Base-by-base conservation (phyloP, 768 basidiomycete genomes). In the Polyporus arcularius region DNA sequence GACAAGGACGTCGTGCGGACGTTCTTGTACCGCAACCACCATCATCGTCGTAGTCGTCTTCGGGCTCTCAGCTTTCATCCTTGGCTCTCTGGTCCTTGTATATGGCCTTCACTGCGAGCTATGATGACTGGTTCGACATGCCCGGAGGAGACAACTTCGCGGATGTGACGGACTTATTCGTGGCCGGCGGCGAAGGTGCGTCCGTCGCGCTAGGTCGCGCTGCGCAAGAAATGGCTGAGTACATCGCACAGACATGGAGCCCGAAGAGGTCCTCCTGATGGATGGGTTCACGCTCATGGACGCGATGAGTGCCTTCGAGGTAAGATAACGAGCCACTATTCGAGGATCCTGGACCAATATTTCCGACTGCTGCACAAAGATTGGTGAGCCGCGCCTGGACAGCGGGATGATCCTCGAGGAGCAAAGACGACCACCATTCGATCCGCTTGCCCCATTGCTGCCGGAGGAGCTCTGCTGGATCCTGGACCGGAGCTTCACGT, bases 281-380 rank as follows among this genome's bases (percentile, higher is more conserved):
- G 82, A 86, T 0, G 84, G 82, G 32, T 89, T 93, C 65, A 83
- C 85, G 16, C 78, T 96, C 49, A 82, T 88, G 62, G 95, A 98
- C 62, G 88, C 93, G n/a, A 96, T 98, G 94, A 90, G 90, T 66
- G 91, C 93, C 14, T 86, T 97, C 56, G 90, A 95, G 83, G 92
- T 90, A 70, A 60, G 79, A 67, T 55, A 26, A 21, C 2, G 12
- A 14, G 7, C 1, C 52, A 31, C 58, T 58, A 45, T 50, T 56
- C 41, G 47, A 30, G 50, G 55, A 56, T 62, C 66, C 53, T 64
- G 62, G 62, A 8, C n/a, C 52, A 42, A 51, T 32, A 28, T 14
- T 5, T 21, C 8, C 28, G 4, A 54, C 47, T 60, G 48, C 40
- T 55, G 21, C 52, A 26, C 12, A 45, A 73, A 96, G 94, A 92